Conservation (phyloP, 306 rosid genomes). For the Neltuma alba region DNA sequence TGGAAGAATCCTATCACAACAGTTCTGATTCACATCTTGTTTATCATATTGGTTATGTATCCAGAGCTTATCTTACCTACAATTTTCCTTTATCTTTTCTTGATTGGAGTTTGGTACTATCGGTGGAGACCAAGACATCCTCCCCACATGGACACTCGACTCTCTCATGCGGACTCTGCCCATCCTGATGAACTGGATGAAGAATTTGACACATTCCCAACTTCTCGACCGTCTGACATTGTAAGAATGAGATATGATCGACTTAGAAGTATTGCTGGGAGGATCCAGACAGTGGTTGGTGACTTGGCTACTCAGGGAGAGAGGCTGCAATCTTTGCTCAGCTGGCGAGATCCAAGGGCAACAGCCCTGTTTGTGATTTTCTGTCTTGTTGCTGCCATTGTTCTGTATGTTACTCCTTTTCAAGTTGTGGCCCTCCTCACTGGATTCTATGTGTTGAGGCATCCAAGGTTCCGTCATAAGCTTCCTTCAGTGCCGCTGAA, state of each 20-base stretch:
- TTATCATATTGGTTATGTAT: slow-evolving; percentile 90
- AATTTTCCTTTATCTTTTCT: slow-evolving; percentile 91
- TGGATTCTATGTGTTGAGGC: slow-evolving; percentile 88
- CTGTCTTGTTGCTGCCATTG: slow-evolving; percentile 90
- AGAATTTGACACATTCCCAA: slow-evolving; percentile 93
- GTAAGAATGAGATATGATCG: slow-evolving; percentile 95
- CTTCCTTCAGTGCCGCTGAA: slow-evolving; percentile 96
- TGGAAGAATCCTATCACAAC: slow-evolving; percentile 98
- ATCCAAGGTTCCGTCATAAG: slow-evolving; percentile 95
- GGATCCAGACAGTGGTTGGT: slow-evolving; percentile 94
- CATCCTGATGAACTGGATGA: slow-evolving; percentile 95
- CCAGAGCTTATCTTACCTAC: slow-evolving; percentile 97
- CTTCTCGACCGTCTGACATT: slow-evolving; percentile 72
- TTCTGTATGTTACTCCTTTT: slow-evolving; percentile 90
- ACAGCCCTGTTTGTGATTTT: slow-evolving; percentile 88
- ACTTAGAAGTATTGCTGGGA: slow-evolving; percentile 90
- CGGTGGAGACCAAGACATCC: slow-evolving; percentile 99
- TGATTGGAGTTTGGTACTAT: slow-evolving; percentile 97
- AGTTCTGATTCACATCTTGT: slow-evolving; percentile 81
- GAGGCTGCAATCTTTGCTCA: slow-evolving; percentile 90
- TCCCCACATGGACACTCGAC: slow-evolving; percentile 99
- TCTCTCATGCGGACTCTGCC: slow-evolving; percentile 85
- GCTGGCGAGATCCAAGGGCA: slow-evolving; percentile 99
- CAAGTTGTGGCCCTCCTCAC: slow-evolving; percentile 89
- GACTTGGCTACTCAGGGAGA: slow-evolving; percentile 99